Base-by-base conservation (phyloP, 169 alveolate genomes). In the Plasmodium cynomolgi region DNA sequence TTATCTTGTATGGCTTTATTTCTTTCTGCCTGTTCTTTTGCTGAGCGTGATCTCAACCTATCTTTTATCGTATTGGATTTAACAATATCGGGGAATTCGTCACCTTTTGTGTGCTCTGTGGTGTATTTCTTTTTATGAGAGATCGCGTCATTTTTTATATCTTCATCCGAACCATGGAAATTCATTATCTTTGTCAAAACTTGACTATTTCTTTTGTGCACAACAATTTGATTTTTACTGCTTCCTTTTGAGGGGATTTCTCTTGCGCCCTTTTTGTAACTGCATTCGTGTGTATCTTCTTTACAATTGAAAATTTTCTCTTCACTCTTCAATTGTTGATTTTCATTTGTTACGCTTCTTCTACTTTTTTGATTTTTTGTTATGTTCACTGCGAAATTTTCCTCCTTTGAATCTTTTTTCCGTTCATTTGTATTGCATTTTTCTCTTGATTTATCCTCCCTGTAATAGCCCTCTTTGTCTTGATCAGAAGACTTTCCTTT, bases 141-240 rank as follows among this genome's bases (percentile, higher is more conserved):
- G 7, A 26, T 31, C 29, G 17, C 33, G 7, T 84, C 86, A 29
- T 85, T 44, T 74, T 50, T 44, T 34, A 50, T 85, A 26, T 85
- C 17, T 50, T 50, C 54, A 20, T 75, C 72, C n/a, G 68, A 29
- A 34, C 47, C 71, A 54, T 44, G 86, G 50, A 85, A 75, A 85
- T 85, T 50, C 62, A 85, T 85, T 58, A 85, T 75, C 23, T 85
- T 75, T 85, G 86, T 85, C 47, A 85, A 77, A 85, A 85, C 93
- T 54, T 85, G 44, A 29, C 93, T 85, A 77, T 44, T 85, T 74
- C 93, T 71, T 85, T 75, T 85, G 39, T 77, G 54, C 34, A 85
- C 93, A 39, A 85, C 34, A 47, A 85, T 77, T 50, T 85, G 93
- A 23, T 85, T 85, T 75, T 74, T 47, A 85, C 81, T 56, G 44